Base-by-base conservation (phyloP, 768 basidiomycete species). In the Leucocoprinus sp. region DNA sequence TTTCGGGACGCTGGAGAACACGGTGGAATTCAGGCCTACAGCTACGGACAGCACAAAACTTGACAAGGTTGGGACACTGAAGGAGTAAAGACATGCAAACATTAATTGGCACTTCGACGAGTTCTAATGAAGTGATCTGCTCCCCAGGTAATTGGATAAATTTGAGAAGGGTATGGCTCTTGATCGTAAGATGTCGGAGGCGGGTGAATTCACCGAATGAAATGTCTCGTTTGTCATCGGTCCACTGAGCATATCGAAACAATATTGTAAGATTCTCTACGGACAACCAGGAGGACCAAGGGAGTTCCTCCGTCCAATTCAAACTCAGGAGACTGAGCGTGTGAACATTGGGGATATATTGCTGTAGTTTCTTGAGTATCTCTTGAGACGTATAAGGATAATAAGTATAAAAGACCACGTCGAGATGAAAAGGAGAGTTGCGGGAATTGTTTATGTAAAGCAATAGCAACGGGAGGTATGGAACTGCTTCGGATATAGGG, bases 121-220 rank as follows among this genome's bases (percentile, higher is more conserved):
- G 42, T 11, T 29, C 35, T 15, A 43, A 2, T 22, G 42, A 43
- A 5, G 8, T 43, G 8, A 43, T 43, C n/a, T 43, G 42, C 31
- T 17, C 23, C 42, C 42, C 34, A 26, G 42, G 42, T 9, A 43
- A 15, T 12, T 35, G 31, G 9, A 35, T 17, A 2, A 5, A 19
- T 12, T 8, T 23, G 21, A 34, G 15, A 8, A 7, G 11, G 5
- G 17, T n/a, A n/a, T 12, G 4, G 7, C 19, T 21, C 14, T 18
- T 34, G 15, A 43, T 12, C 15, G 21, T 33, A 23, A 43, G 14
- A 6, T n/a, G 29, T 15, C 12, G 18, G 21, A 43, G 33, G 22
- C 22, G 7, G 17, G 42, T n/a, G 14, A 43, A 34, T 8, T 34
- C 35, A 33, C 19, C n/a, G 29, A 35, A 22, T n/a, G 31, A 11